Evolutionary conservation across 257 asterid genomes (phyloP), one percentile per base, ranked within the genome.

Genomic region (Solanum virginianum): DNA sequence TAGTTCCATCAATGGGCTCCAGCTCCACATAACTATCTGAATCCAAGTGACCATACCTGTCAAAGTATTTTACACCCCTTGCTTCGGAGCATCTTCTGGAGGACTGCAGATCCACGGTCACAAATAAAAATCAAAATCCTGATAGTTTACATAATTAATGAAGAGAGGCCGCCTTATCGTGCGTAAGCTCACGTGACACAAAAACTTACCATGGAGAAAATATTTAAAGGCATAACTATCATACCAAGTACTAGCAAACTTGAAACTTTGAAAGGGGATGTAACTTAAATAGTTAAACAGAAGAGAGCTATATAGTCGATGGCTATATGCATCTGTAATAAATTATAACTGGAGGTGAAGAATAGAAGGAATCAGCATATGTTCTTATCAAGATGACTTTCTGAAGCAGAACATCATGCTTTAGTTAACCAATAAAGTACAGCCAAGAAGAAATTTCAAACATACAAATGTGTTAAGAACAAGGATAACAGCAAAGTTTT

Each of bases 101-200:
- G 75, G 92, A 89, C 92, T 92, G 95, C 91, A 89, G 86, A 87
- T 85, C 84, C 89, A 87, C 86, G 59, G 89, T 80, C 87, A 89
- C 88, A 88, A 88, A 89, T 57, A 81, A 88, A 88, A 86, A 84
- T 90, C 88, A 92, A 86, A 83, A 88, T 88, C 87, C 89, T 47
- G 66, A 88, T 86, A 87, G 87, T 86, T 88, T 72, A 86, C 81
- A 85, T 55, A 84, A 87, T 86, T 69, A 72, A 86, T 55, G 85
- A 80, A 68, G 85, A 85, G 85, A 26, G 75, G 63, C 17, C 81
- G 54, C 86, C 84, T 55, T 26, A 84, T 32, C 32, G 60, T 59
- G 83, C 15, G 10, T 5, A 65, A 79, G 49, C 49, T 79, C 49
- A 17, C 29, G 14, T 79, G 49, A 17, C 49, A 53, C 26, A 17